Conservation (phyloP, 2,329 filamentous ascomycete species). For the Alternaria consortialis region DNA sequence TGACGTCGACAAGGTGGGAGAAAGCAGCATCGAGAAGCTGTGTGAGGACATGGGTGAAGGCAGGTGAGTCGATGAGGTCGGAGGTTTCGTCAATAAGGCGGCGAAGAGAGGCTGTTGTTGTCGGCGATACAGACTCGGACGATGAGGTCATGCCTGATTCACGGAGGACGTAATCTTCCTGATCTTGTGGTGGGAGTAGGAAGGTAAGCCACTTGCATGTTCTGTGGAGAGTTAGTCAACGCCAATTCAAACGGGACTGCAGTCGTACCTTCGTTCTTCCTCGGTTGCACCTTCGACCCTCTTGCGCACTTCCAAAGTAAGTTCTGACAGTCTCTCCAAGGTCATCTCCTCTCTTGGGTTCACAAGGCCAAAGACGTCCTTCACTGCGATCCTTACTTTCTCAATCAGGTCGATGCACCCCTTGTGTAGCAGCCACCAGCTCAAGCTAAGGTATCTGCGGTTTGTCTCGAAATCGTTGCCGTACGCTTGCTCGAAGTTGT, state of each 20-base stretch:
- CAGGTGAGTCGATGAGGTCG: conserved; percentile 92
- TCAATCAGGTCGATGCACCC: conserved; percentile 86
- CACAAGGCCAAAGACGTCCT: conserved; percentile 85
- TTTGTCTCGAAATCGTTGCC: conserved; percentile 97
- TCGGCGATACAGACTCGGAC: conserved; percentile 48
- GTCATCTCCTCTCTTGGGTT: conserved; percentile 90
- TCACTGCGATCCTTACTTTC: conserved; percentile 84
- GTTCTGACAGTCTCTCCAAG: conserved; percentile 78
- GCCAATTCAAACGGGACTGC: not conserved
- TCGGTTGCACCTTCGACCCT: conserved; percentile 80
- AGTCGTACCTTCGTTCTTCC: conserved; percentile 64
- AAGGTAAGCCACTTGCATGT: conserved; percentile 79
- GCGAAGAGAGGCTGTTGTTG: conserved; percentile 68
- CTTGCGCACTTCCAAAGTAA: conserved; percentile 84
- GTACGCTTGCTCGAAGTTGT: conserved; percentile 80
- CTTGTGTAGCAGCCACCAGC: conserved; percentile 95
- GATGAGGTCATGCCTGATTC: conserved; percentile 78
- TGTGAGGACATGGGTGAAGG: conserved; percentile 86
- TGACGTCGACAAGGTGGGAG: conserved; percentile 81
- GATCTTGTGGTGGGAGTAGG: conserved; percentile 78
- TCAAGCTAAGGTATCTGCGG: conserved; percentile 91
- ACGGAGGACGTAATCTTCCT: conserved; percentile 83
- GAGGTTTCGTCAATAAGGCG: conserved; percentile 93
- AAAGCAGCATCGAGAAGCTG: conserved; percentile 89
- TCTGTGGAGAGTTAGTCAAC: conserved; percentile 42